Evolutionary conservation across 192 early-diverging fungal species (phyloP).

Genomic region (Coemansia sp.): DNA sequence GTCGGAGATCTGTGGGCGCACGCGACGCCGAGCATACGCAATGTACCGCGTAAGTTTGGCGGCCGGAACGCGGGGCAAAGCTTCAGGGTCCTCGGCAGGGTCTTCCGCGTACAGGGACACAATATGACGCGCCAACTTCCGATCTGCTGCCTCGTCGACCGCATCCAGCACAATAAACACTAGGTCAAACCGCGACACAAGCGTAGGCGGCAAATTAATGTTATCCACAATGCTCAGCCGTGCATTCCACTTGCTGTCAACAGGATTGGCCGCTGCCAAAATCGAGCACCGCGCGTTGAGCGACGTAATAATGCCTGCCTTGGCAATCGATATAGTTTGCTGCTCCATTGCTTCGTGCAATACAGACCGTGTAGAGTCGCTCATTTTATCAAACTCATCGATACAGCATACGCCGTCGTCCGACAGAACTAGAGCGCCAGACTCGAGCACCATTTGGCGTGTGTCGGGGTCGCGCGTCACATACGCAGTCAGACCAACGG

Average conservation of each 20-base stretch:
- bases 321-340: slow-evolving; percentile 97
- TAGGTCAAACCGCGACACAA: slow-evolving; percentile 95
- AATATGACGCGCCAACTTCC: slow-evolving; percentile 84
- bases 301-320: slow-evolving; percentile 98
- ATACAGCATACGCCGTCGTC: slow-evolving; percentile 98
- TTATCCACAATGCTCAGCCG: slow-evolving; percentile 82
- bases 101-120: slow-evolving; percentile 83
- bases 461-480: slow-evolving; percentile 93
- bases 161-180: slow-evolving; percentile 89
- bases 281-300: slow-evolving; percentile 96
- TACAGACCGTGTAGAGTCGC: slow-evolving; percentile 87
- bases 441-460: slow-evolving; percentile 93
- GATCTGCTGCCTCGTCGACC: slow-evolving; percentile 81
- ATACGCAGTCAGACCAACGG: slow-evolving; percentile 94
- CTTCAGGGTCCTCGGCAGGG: slow-evolving; percentile 14
- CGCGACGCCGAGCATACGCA: slow-evolving; percentile 75
- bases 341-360: slow-evolving; percentile 99
- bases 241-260: slow-evolving; percentile 84
- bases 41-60: slow-evolving; percentile 91
- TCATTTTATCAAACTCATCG: slow-evolving; percentile 99
- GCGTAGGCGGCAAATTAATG: slow-evolving; percentile 87
- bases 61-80: slow-evolving; percentile 56
- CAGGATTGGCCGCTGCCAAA: slow-evolving; percentile 91
- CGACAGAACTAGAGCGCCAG: slow-evolving; percentile 91
- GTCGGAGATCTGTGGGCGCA: slow-evolving; percentile 76